phyloP scores from a whole-genome alignment of 371 early-diverging fungal species.

The Mucor lusitanicus region DNA sequence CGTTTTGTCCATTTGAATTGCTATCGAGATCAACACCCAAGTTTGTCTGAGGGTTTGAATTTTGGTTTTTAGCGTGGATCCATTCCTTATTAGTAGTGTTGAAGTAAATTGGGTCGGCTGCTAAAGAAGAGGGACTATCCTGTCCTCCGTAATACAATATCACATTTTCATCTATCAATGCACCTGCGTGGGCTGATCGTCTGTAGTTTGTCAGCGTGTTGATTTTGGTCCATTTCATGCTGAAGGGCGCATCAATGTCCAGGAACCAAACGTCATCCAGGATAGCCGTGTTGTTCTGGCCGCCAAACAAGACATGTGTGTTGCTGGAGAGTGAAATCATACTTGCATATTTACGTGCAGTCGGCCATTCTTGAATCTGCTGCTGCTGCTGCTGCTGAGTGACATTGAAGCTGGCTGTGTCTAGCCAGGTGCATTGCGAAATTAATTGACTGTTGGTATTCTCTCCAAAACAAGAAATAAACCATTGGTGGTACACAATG shows the following conservation, averaged over 20 bases:
- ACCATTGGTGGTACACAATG: slow-evolving; percentile 17
- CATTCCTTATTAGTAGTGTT: slow-evolving; percentile 12
- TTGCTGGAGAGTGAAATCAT: slow-evolving; percentile 5
- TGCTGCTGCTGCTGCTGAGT: not conserved
- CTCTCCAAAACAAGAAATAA: slow-evolving; percentile 32
- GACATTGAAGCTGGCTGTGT: slow-evolving; percentile 4
- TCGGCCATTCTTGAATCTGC: slow-evolving; percentile 4
- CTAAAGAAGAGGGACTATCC: not conserved
- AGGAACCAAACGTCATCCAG: slow-evolving; percentile 29
- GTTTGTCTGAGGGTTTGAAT: not conserved
- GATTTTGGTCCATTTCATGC: slow-evolving; percentile 18
- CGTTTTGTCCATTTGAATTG: not conserved
- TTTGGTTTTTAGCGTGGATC: not conserved
- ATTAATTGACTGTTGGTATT: not conserved
- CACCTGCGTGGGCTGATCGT: slow-evolving; percentile 19
- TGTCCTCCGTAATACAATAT: slow-evolving; percentile 22
- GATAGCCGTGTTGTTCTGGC: slow-evolving; percentile 3
- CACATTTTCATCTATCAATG: slow-evolving; percentile 3
- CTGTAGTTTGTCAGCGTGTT: not conserved
- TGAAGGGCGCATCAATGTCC: slow-evolving; percentile 2
- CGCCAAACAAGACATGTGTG: slow-evolving; percentile 21
- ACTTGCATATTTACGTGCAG: slow-evolving; percentile 19
- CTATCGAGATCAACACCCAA: not conserved
- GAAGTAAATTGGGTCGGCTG: slow-evolving; percentile 11
- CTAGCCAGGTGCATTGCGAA: slow-evolving; percentile 11